phyloP scores from a whole-genome alignment of 2,329 filamentous ascomycete species.

The Talaromyces sp. region DNA sequence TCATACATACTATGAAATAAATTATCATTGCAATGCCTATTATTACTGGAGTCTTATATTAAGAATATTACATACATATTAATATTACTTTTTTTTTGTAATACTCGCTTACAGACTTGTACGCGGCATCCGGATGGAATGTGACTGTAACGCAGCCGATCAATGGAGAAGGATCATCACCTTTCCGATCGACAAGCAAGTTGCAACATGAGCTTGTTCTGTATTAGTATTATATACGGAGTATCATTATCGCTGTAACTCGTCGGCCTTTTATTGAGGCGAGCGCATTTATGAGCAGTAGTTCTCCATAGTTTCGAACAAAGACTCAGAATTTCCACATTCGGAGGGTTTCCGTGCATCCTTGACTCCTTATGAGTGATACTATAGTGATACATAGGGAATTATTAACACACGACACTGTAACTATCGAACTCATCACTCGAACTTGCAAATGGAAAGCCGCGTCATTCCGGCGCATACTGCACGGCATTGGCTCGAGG shows the following conservation, averaged over 20 bases:
- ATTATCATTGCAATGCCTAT: neutral
- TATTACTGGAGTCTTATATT: neutral
- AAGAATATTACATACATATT: neutral
- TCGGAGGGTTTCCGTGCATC: neutral
- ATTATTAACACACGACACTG: neutral
- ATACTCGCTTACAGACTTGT: neutral
- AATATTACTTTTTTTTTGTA: neutral
- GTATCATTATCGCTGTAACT: neutral
- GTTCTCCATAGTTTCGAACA: neutral
- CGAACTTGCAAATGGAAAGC: neutral
- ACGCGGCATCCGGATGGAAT: neutral
- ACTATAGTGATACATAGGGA: neutral
- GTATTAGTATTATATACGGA: too few species aligned
- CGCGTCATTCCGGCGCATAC: neutral
- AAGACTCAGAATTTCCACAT: neutral
- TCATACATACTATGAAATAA: neutral
- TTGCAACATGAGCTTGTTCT: neutral
- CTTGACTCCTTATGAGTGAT: neutral
- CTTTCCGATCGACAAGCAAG: neutral
- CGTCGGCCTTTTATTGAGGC: neutral
- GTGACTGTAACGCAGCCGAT: slow-evolving; percentile 4
- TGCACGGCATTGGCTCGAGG: neutral
- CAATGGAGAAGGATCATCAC: neutral
- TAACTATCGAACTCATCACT: neutral
- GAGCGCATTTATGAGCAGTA: neutral